These are phyloP conservation scores for Carex myosuroides DNA, from an alignment of 176 grass and related monocot genomes.

Conservation along the genomic window DNA sequence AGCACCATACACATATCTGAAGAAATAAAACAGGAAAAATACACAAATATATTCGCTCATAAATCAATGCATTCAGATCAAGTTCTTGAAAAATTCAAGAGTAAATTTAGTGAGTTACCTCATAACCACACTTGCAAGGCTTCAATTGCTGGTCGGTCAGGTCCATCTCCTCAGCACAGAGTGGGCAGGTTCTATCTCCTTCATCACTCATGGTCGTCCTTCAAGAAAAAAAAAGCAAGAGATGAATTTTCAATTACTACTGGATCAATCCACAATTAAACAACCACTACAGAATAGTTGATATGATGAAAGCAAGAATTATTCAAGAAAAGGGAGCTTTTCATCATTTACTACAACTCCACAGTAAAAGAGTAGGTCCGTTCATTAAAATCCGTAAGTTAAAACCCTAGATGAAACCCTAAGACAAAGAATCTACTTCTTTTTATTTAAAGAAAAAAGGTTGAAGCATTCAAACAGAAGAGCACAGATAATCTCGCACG, in stretches of 20 bases:
- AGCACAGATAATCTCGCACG: neutral
- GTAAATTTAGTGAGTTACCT: conserved; percentile 25
- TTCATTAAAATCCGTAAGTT: neutral
- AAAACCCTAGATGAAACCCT: conserved; percentile 33
- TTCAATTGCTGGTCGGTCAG: conserved; percentile 91
- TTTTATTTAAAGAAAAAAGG: neutral
- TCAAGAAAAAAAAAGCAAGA: neutral
- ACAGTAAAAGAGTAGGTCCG: neutral
- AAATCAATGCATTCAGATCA: neutral
- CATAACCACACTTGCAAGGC: conserved; percentile 96
- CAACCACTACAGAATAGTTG: neutral
- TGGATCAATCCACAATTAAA: neutral
- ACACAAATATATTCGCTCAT: neutral
- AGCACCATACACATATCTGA: conserved; percentile 98
- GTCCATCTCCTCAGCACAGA: conserved; percentile 98
- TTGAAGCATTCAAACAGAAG: neutral
- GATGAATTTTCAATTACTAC: neutral
- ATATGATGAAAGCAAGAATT: neutral
- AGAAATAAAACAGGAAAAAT: neutral
- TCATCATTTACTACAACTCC: neutral
- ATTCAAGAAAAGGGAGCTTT: neutral
- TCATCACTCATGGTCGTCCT: conserved; percentile 93
- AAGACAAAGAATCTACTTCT: neutral
- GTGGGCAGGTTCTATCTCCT: conserved; percentile 89
- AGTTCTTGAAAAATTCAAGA: neutral